These are phyloP conservation scores for Alternaria postmessia DNA, from an alignment of 2,329 filamentous ascomycete genomes.

Conservation along the genomic window DNA sequence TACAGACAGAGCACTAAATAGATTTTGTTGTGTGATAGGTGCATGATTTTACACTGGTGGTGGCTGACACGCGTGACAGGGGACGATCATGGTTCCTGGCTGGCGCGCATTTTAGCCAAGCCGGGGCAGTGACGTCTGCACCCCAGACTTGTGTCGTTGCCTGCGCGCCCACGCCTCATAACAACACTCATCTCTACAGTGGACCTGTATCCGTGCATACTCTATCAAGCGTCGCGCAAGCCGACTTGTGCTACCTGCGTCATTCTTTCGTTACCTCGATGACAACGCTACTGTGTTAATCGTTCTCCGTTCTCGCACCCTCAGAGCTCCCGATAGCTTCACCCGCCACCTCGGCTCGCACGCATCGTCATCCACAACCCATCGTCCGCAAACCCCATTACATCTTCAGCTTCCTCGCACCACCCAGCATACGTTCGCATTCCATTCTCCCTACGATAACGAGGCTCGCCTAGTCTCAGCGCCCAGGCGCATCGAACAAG, in stretches of 20 bases:
- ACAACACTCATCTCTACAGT: constrained; percentile 5
- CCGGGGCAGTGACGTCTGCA: constrained; percentile 28
- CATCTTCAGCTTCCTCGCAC: background rate
- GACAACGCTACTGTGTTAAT: background rate
- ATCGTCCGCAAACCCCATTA: background rate
- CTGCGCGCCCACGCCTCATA: constrained; percentile 19
- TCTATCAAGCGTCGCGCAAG: background rate
- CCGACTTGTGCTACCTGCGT: background rate
- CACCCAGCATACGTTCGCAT: background rate
- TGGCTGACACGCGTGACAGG: constrained; percentile 20
- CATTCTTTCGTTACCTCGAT: constrained; percentile 2
- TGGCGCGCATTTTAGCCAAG: constrained; percentile 16
- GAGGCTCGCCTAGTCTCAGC: background rate
- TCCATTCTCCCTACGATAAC: background rate
- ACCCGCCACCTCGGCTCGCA: constrained; percentile 24
- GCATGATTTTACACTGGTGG: background rate
- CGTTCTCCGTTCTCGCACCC: background rate
- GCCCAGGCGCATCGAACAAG: constrained; percentile 22
- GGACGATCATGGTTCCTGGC: constrained; percentile 26
- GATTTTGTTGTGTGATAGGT: background rate
- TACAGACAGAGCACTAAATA: background rate
- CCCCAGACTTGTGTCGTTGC: constrained; percentile 18
- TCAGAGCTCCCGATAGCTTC: constrained; percentile 16
- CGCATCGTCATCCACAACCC: background rate
- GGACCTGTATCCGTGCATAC: background rate